Evolutionary conservation across 305 asterid species (phyloP), one percentile per base, ranked within the genome.

Genomic region (Fraxinus floribunda): DNA sequence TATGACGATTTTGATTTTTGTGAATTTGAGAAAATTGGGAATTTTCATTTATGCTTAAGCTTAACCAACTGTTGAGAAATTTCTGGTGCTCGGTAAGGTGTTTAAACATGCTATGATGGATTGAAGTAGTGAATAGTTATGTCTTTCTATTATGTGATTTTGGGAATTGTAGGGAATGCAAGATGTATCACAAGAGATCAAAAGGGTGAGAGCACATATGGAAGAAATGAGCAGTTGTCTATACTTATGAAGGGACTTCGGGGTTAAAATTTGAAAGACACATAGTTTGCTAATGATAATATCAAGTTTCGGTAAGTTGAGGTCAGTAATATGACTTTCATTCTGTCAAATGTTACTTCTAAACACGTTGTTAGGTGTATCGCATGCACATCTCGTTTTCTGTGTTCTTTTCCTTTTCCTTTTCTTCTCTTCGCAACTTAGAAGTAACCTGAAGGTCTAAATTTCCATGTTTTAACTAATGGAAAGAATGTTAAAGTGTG

Each of bases 171-270:
- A 96, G 98, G 92, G 98, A 89, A 89, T 96, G 87, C 94, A 88
- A 86, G 97, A 91, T 86, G 97, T 96, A 66, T 96, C 99, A 1
- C 86, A 90, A 81, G 98, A 96, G 90, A 96, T 96, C 81, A 96
- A 96, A 83, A 88, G 97, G 82, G 95, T 94, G 85, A 91, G 99
- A 87, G 98, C 98, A 2, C 97, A 96, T 83, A 96, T 96, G 99
- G 99, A 96, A 88, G 98, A 87, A 91, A 96, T 62, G 99, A 96
- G 86, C 89, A 96, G 83, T 81, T 96, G 87, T 88, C 99, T 52
- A 83, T 87, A 78, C 95, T 96, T 29, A 96, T 96, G 99, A 92
- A 88, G 86, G 99, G 99, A 83, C 98, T 96, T 80, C 89, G 98
- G 73, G 98, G 99, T 66, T 98, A 94, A 87, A 96, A 96, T 87